Base-by-base conservation (phyloP, 1,284 basidiomycete genomes). In the Thelephora terrestris region DNA sequence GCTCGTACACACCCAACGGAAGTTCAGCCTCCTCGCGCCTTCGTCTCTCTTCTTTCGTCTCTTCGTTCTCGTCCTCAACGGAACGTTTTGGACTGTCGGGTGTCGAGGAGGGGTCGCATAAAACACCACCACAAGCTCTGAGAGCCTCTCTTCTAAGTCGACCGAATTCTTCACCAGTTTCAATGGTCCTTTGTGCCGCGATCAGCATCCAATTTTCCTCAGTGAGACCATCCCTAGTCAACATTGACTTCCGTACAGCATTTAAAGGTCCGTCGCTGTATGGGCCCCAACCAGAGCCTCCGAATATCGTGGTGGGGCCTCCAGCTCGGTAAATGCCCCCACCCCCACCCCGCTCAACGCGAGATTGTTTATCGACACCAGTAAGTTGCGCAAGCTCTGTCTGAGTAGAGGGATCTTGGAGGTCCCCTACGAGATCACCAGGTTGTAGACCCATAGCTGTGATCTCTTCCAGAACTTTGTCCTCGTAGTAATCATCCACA, bases 401-500 rank as follows among this genome's bases (percentile, higher is more conserved):
- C 6, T 70, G 69, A 57, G 60, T 65, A 58, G 57, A 68, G 5
- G 84, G 81, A 50, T 91, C 87, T n/a, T 80, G 77, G 2, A 87
- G 76, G 44, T 92, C 91, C 20, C 85, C 85, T 2, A 90, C 87
- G 9, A 68, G 73, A 39, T 88, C 81, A 7, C 85, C 84, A 0
- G 91, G 73, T 57, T 83, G 81, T 53, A 85, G 72, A 7, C 87
- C 88, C 32, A 79, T 78, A 35, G 74, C 75, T 4, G 77, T 74
- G 55, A 86, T 84, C 47, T 88, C 84, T 49, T 75, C 79, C 1
- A 85, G 73, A 0, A 78, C 79, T 49, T 84, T 84, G 38, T 84
- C 85, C 68, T 96, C 91, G 67, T 92, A 91, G 66, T 99, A 99
- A 68, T 99, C 95, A 61, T 99, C 95, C 17, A 80, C 76, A 2